phyloP scores from a whole-genome alignment of 345 rosid species.

The Conringia planisiliqua region DNA sequence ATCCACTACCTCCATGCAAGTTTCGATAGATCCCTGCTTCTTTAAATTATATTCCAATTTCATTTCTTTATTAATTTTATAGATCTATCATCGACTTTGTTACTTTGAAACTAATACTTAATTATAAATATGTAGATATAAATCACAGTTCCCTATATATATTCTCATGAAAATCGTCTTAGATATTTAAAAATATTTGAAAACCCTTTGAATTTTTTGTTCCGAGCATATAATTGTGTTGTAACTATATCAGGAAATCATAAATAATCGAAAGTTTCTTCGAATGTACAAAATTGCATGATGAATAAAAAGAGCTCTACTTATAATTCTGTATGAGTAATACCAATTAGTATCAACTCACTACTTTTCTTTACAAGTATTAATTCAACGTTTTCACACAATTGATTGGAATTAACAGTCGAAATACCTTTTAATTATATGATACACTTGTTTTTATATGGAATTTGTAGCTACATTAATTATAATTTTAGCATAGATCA shows the following conservation, averaged over 20 bases:
- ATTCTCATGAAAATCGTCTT: background rate
- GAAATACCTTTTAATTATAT: background rate
- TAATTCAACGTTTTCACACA: background rate
- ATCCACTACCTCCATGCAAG: slow-evolving; percentile 27
- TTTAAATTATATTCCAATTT: background rate
- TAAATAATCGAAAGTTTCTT: background rate
- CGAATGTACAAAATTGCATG: background rate
- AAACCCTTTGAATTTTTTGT: background rate
- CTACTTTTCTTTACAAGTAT: too few species aligned
- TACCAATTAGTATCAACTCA: background rate
- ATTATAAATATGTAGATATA: background rate
- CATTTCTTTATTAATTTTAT: background rate
- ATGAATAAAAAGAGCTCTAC: background rate
- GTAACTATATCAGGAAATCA: background rate
- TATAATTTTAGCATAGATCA: background rate
- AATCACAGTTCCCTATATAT: background rate
- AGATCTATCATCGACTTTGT: background rate
- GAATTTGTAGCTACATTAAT: background rate
- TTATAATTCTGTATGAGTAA: background rate
- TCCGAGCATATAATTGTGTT: background rate
- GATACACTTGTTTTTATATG: background rate
- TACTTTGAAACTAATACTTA: background rate
- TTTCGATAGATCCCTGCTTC: slow-evolving; percentile 19
- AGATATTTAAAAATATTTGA: background rate
- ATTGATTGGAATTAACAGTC: background rate